A percentile compares a stretch with the other conserved stretches of the same genome.
phyloP scores from a whole-genome alignment of 768 basidiomycete genomes.

The Boletus rex-veris region DNA sequence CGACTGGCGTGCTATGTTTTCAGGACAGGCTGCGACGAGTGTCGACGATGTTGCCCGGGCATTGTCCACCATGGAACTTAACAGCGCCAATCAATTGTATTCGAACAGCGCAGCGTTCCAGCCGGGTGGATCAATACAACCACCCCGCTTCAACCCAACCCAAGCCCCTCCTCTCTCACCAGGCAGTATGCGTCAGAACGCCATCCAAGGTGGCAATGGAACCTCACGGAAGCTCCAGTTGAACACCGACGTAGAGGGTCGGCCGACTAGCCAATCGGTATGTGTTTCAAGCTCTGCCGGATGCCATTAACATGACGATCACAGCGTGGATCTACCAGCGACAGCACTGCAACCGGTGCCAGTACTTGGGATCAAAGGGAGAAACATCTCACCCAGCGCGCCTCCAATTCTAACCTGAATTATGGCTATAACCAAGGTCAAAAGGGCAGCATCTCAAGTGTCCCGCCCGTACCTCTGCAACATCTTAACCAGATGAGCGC shows the following conservation, averaged over 20 bases:
- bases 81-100: conserved; percentile 30
- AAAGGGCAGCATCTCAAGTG: conserved; percentile 50
- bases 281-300: conserved; percentile 44
- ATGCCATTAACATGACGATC: conserved; percentile 31
- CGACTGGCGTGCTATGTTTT: conserved; percentile 54
- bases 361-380: conserved; percentile 67
- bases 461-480: conserved; percentile 71
- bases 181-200: conserved; percentile 36
- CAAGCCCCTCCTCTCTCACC: conserved; percentile 44
- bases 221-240: conserved; percentile 51
- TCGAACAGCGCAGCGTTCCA: conserved; percentile 33
- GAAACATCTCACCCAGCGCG: conserved; percentile 49
- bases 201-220: conserved; percentile 36
- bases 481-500: conserved; percentile 56
- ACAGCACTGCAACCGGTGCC: conserved; percentile 33
- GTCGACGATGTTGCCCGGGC: conserved; percentile 80
- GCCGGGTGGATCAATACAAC: conserved; percentile 53
- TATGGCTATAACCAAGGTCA: conserved; percentile 48
- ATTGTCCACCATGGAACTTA: conserved; percentile 64
- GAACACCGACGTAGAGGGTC: conserved; percentile 61
- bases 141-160: conserved; percentile 64
- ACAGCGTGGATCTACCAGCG: conserved; percentile 33
- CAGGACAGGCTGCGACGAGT: conserved; percentile 27
- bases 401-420: conserved; percentile 69
- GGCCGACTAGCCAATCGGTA: conserved; percentile 52